A percentile compares a stretch with the other conserved stretches of the same genome.
phyloP scores from a whole-genome alignment of 441 rosid genomes.

The Pelargonium exstipulatum region DNA sequence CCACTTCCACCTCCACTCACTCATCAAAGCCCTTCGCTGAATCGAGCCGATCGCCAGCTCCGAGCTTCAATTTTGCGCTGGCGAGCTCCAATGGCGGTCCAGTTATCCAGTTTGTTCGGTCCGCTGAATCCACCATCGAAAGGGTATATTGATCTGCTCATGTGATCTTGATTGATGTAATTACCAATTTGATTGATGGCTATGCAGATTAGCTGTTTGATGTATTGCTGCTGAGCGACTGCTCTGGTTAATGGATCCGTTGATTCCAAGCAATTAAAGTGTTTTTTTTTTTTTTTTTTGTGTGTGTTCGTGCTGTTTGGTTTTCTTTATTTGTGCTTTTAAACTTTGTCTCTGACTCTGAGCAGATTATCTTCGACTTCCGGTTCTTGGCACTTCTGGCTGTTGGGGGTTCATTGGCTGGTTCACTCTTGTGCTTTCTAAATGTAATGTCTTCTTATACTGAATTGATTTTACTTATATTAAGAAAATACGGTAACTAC shows the following conservation, averaged over 20 bases:
- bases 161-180: neutral
- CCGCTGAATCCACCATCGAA: conserved; percentile 63
- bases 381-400: conserved; percentile 16
- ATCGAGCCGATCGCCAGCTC: conserved; percentile 29
- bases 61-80: conserved; percentile 36
- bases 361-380: conserved; percentile 12
- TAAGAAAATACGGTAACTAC: neutral
- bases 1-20: conserved; percentile 18
- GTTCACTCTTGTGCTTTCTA: conserved; percentile 8
- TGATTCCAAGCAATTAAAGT: neutral
- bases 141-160: conserved; percentile 33
- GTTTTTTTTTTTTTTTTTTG: neutral
- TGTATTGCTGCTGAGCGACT: neutral
- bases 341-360: neutral
- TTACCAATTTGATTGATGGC: neutral
- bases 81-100: conserved; percentile 31
- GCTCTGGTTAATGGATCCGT: neutral
- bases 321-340: neutral
- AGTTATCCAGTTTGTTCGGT: conserved; percentile 36
- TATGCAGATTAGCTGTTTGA: neutral
- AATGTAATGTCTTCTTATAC: conserved; percentile 1
- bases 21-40: conserved; percentile 27
- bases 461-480: neutral
- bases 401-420: conserved; percentile 13
- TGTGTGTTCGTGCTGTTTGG: neutral